Base-by-base conservation (phyloP, 768 basidiomycete species). In the Coprinopsis sp. region DNA sequence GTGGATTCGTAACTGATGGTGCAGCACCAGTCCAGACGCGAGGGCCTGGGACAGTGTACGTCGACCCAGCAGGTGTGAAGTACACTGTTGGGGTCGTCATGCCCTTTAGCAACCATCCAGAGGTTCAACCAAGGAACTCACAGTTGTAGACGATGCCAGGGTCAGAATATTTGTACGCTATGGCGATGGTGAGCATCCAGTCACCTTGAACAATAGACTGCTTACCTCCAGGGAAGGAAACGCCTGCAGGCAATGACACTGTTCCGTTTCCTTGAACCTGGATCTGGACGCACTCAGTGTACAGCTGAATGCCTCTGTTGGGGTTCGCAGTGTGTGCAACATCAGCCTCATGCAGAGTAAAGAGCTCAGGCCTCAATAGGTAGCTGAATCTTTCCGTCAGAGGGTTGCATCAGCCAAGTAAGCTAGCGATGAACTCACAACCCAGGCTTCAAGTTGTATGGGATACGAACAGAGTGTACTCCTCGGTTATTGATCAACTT, bases 231-330 rank as follows among this genome's bases (percentile, higher is more conserved):
- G 66, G 65, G 21, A 64, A 63, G n/a, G 48, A 43, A 23, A 51
- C 47, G 19, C 36, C 59, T 16, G 58, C 59, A 38, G 51, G 47
- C 3, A 64, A 63, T n/a, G 70, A 68, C 28, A 77, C 65, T 33
- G 57, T 65, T 5, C 48, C 41, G 42, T 37, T 49, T 16, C 48
- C 48, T 30, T 33, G 33, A 19, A 49, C 48, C 12, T 24, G 28
- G 49, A 76, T 61, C 55, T 77, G 74, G 50, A 61, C 70, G 61
- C 76, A 78, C 41, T 67, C 70, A 61, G 71, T 72, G 60, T 75
- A 75, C 50, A 72, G 64, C 60, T 76, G 75, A 11, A 71, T 71
- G 11, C 74, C 75, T n/a, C 74, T 67, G 18, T 65, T 52, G 13
- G 57, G 46, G 47, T 66, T 65, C 21, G 52, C 36, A 21, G 53